phyloP scores from a whole-genome alignment of 768 basidiomycete genomes.

The Leucocoprinus sp. region DNA sequence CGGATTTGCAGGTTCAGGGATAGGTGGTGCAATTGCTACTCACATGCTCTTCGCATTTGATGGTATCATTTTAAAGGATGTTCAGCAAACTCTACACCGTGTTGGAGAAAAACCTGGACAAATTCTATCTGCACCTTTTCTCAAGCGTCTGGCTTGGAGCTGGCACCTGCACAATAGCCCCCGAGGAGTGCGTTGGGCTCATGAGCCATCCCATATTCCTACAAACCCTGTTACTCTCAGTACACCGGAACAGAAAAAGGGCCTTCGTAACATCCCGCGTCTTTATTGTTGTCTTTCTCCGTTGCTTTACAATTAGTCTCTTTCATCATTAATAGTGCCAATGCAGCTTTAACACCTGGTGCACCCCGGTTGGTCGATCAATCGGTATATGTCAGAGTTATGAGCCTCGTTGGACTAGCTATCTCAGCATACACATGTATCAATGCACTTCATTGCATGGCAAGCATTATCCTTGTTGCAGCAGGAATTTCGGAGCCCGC shows the following conservation, averaged over 20 bases:
- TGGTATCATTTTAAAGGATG: constrained; percentile 20
- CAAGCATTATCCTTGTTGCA: constrained; percentile 19
- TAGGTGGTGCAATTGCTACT: constrained; percentile 18
- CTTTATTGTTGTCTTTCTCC: background rate
- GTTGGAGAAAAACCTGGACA: constrained; percentile 15
- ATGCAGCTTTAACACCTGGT: constrained; percentile 3
- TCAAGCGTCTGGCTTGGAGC: constrained; percentile 22
- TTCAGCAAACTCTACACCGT: constrained; percentile 13
- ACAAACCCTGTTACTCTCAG: constrained; percentile 14
- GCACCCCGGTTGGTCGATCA: constrained; percentile 3
- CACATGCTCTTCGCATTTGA: constrained; percentile 22
- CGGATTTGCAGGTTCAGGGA: constrained; percentile 17
- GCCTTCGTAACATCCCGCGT: constrained; percentile 4
- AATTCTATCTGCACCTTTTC: constrained; percentile 13
- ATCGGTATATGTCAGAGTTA: constrained; percentile 2
- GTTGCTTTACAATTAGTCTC: background rate
- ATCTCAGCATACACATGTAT: constrained; percentile 3
- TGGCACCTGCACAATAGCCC: constrained; percentile 22
- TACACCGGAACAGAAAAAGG: constrained; percentile 11
- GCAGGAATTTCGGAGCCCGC: constrained; percentile 21
- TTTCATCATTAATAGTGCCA: constrained; percentile 2
- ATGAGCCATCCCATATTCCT: constrained; percentile 19
- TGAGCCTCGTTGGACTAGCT: constrained; percentile 1
- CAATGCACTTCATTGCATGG: constrained; percentile 7
- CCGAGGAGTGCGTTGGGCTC: constrained; percentile 28